phyloP scores from a whole-genome alignment of 768 basidiomycete genomes.

The Kwoniella mangroviensis region DNA sequence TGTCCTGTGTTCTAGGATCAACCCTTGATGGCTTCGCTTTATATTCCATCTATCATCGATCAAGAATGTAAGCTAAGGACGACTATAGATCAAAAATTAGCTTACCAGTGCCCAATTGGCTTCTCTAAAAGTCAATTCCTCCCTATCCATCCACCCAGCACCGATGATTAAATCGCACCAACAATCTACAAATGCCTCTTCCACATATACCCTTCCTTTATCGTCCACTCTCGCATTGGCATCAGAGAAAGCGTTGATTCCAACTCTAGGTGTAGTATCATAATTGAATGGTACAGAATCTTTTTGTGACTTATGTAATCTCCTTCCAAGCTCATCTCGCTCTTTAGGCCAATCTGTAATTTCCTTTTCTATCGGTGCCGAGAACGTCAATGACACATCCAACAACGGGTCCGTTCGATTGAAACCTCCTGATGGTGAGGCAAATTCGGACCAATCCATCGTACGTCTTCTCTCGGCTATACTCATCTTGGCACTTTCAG shows the following conservation, averaged over 20 bases:
- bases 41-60: conserved; percentile 72
- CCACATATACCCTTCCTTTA: conserved; percentile 61
- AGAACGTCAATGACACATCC: conserved; percentile 80
- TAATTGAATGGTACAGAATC: conserved; percentile 82
- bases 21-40: conserved; percentile 67
- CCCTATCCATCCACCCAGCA: conserved; percentile 80
- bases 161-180: conserved; percentile 59
- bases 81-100: conserved; percentile 22
- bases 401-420: conserved; percentile 75
- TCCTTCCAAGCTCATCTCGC: conserved; percentile 72
- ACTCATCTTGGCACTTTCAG: conserved; percentile 81
- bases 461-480: conserved; percentile 78
- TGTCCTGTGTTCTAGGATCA: conserved; percentile 32
- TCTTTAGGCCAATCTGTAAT: conserved; percentile 77
- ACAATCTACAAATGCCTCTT: conserved; percentile 87
- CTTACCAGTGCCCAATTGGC: conserved; percentile 91
- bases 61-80: neutral
- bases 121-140: conserved; percentile 77
- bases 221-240: conserved; percentile 25
- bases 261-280: conserved; percentile 84
- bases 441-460: conserved; percentile 89
- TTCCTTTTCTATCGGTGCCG: conserved; percentile 63
- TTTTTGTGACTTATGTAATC: conserved; percentile 83
- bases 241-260: conserved; percentile 65
- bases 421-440: conserved; percentile 70